Evolutionary conservation across 164 flowering plant species (phyloP).

Genomic region (Paratinospora sagittata): DNA sequence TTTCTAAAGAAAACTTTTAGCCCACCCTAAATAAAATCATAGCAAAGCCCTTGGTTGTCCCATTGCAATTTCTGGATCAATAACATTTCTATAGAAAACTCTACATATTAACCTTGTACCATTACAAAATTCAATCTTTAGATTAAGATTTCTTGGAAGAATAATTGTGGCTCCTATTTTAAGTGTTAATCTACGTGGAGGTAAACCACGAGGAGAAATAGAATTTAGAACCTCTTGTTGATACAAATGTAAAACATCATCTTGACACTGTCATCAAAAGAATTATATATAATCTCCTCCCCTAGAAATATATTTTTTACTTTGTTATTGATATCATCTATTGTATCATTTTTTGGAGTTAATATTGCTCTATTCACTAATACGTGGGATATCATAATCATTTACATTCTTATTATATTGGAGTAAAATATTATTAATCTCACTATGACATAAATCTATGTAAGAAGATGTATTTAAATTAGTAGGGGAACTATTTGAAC

Average conservation of each 20-base stretch:
- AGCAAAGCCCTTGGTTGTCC: no score
- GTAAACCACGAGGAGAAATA: not conserved
- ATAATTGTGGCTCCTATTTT: constrained; percentile 2
- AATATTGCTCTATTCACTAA: no score
- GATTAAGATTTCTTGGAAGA: constrained; percentile 4
- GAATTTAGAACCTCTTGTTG: constrained; percentile 1
- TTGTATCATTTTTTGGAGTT: no score
- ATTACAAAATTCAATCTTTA: not conserved
- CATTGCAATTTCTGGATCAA: no score
- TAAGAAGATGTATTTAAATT: no score
- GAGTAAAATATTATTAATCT: no score
- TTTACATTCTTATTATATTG: no score
- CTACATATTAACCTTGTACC: not conserved
- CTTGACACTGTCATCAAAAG: constrained; percentile 6
- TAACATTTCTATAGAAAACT: no score
- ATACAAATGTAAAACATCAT: not conserved
- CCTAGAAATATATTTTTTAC: not conserved
- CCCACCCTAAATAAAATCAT: no score
- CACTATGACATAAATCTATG: not conserved
- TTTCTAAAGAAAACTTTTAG: no score
- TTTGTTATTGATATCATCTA: not conserved
- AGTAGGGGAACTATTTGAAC: no score
- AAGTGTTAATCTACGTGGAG: constrained; percentile 3
- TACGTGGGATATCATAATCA: no score
- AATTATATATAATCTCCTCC: not conserved